phyloP scores from a whole-genome alignment of 768 basidiomycete species.

The Tylopilus plumbeoviolaceoides region DNA sequence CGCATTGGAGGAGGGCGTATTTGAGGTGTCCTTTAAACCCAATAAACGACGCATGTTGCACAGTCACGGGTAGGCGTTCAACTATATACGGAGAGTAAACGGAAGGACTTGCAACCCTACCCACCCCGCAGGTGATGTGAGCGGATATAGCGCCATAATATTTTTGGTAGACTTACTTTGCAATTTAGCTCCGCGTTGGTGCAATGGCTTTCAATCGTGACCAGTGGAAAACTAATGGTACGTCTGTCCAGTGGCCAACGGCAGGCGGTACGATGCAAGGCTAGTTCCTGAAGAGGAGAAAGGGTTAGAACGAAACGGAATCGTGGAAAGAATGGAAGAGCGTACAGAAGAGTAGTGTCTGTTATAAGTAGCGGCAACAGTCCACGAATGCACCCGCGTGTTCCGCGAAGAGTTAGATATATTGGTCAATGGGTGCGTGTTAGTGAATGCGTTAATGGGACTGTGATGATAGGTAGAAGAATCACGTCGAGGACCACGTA shows the following conservation, averaged over 20 bases:
- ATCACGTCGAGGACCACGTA: conserved; percentile 2
- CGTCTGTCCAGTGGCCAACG: background rate
- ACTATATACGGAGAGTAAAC: conserved; percentile 18
- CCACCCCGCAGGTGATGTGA: conserved; percentile 17
- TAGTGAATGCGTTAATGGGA: conserved; percentile 4
- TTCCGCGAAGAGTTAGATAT: conserved; percentile 11
- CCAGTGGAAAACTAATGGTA: background rate
- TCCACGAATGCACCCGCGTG: conserved; percentile 9
- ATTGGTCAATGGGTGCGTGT: conserved; percentile 12
- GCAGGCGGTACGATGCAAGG: background rate
- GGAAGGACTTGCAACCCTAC: conserved; percentile 6
- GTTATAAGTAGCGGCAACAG: conserved; percentile 22
- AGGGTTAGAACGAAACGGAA: conserved; percentile 4
- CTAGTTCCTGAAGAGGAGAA: background rate
- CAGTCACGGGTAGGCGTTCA: conserved; percentile 8
- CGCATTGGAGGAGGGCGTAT: conserved; percentile 1
- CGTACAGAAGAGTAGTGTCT: conserved; percentile 6
- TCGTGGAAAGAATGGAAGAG: conserved; percentile 10
- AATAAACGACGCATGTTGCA: conserved; percentile 30
- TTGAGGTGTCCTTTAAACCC: conserved; percentile 25
- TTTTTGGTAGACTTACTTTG: conserved; percentile 11
- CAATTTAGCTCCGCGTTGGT: conserved; percentile 1
- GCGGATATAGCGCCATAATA: conserved; percentile 4
- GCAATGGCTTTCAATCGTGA: conserved; percentile 5
- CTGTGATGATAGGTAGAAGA: background rate